Base-by-base conservation (phyloP, 2,329 filamentous ascomycete genomes). In the Byssothecium circinans region DNA sequence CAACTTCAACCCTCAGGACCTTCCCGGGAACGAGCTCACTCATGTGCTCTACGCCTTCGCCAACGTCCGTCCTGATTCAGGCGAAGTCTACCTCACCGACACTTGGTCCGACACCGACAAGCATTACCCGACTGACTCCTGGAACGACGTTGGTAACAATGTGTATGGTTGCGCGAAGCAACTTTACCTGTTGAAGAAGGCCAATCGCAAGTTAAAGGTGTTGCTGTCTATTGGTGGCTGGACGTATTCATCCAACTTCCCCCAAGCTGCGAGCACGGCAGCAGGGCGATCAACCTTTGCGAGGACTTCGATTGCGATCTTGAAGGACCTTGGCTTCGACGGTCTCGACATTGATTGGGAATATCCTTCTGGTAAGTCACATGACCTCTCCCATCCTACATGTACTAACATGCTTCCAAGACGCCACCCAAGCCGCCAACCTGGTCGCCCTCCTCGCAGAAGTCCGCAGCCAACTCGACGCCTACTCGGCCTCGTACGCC, bases 321-420 rank as follows among this genome's bases (percentile, higher is more conserved):
- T 72, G 36, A 54, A 61, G 39, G 53, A 71, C 25, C 55, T 70
- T 8, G 69, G 69, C 7, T 68, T 72, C 37, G 69, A 72, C 53
- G 69, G 66, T 64, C 62, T 71, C 12, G 68, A 71, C 38, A 56
- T 71, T 22, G 69, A 71, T 43, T 71, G 68, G 68, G 68, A 70
- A 41, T 70, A 70, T 42, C 68, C 68, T 8, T 25, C 55, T 8
- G 54, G 44, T 47, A 37, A 25, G 44, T 47, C 36, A 41, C 39
- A 32, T 52, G 34, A 44, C 11, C 6, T 19, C 41, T 39, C 36
- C 32, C 11, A 14, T 8, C 19, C 35, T 19, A 43, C 41, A 34
- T 14, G 5, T 6, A 4, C n/a, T 20, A 6, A 27, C 11, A 27
- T 32, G 5, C 29, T 14, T 14, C 14, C 29, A 23, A 43, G 54